These are phyloP conservation scores for Sanguinoderma infundibulare DNA, from an alignment of 1,284 basidiomycete genomes.

Conservation along the genomic window DNA sequence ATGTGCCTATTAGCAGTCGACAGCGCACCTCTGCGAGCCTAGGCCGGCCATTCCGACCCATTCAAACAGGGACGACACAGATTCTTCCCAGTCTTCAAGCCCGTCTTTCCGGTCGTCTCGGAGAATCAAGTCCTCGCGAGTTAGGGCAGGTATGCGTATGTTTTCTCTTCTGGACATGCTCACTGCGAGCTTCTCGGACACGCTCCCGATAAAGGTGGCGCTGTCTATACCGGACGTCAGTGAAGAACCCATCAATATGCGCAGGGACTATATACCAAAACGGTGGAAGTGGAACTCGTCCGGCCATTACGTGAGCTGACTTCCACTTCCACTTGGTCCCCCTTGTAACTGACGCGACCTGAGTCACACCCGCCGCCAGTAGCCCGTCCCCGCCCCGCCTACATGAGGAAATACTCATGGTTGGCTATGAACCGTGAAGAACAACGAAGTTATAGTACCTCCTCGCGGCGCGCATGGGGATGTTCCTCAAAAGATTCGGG, in stretches of 20 bases:
- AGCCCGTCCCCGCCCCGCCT: no score
- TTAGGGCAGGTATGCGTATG: constrained; percentile 40
- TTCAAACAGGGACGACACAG: constrained; percentile 56
- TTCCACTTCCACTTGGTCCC: no score
- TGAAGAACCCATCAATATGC: background rate
- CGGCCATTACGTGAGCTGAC: no score
- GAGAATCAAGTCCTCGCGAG: background rate
- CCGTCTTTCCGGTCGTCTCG: constrained; percentile 19
- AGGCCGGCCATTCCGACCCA: constrained; percentile 70
- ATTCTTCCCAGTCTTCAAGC: constrained; percentile 53
- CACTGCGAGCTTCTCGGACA: background rate
- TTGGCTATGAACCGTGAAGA: no score
- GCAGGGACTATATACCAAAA: no score
- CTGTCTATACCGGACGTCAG: background rate
- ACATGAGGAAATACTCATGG: no score
- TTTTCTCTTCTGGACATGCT: constrained; percentile 12
- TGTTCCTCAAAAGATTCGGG: no score
- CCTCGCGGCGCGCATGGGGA: no score
- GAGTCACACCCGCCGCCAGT: no score
- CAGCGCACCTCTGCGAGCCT: constrained; percentile 44
- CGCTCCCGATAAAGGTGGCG: background rate
- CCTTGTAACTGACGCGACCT: no score
- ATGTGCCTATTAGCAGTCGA: background rate
- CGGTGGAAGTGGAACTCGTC: no score
- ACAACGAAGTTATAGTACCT: no score